Base-by-base conservation (phyloP, 768 basidiomycete genomes). In the Collybia sp. region DNA sequence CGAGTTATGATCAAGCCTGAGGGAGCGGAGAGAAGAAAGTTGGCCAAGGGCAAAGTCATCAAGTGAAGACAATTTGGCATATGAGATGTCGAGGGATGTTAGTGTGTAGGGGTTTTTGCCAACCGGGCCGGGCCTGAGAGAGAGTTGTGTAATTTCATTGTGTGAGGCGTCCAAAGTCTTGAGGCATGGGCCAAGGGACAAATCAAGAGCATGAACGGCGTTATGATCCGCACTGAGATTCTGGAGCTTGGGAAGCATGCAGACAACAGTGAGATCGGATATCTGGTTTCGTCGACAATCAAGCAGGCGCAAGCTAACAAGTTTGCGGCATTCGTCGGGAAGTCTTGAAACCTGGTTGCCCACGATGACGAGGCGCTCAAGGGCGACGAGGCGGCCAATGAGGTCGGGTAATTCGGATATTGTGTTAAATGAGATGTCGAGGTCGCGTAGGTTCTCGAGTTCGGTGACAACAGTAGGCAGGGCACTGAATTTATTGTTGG, bases 381-480 rank as follows among this genome's bases (percentile, higher is more conserved):
- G 76, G 3, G 76, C 70, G 19, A 61, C 63, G 43, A 98, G 71
- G 30, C 76, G 66, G 1, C 87, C 88, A 36, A 98, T 81, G 36
- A 85, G 80, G 31, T 87, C 81, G 0, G 94, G 93, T 1, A 98
- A 75, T 41, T 83, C 79, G 0, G 78, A 73, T 47, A 98, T 83
- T 62, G 76, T 80, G 69, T 99, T 99, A 74, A 97, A 97, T 0
- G 96, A 98, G 33, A 96, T 73, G 57, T 98, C 94, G 15, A 99
- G 81, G 55, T 94, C 90, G 32, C 76, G 69, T 15, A 99, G 77
- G n/a, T 68, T 75, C 4, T 70, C 64, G 58, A 98, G 79, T 49
- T 84, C 71, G 61, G 79, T 82, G 19, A 99, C 77, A 31, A 87
- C 87, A 0, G 69, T 53, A 0, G 95, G 95, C 42, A 98, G 73